These are phyloP conservation scores for Stagonosporopsis chrysanthemi DNA, from an alignment of 2,329 filamentous ascomycete species.

Conservation along the genomic window DNA sequence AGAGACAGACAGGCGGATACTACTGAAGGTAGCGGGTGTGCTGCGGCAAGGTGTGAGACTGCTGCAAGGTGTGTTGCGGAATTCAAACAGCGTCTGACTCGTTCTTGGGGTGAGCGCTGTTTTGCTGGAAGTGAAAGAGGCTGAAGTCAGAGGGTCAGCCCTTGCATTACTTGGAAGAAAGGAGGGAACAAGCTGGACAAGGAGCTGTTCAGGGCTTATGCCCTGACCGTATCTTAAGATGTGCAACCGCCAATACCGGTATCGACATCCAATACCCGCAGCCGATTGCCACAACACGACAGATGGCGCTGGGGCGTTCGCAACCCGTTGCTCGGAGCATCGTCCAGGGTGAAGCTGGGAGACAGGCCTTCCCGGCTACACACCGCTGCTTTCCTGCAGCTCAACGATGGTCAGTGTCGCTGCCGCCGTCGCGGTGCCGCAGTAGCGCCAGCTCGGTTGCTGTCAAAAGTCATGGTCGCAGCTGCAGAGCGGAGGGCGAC, in stretches of 20 bases:
- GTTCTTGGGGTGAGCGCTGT: conserved; percentile 36
- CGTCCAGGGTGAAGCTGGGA: conserved; percentile 39
- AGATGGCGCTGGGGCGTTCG: conserved; percentile 30
- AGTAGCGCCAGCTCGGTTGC: conserved; percentile 30
- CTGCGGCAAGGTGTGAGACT: conserved; percentile 24
- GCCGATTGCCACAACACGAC: conserved; percentile 39
- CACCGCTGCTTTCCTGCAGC: conserved; percentile 39
- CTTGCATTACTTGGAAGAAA: conserved; percentile 48
- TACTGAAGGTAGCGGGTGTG: conserved; percentile 37
- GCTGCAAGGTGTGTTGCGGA: conserved; percentile 44
- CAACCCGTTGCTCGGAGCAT: conserved; percentile 20
- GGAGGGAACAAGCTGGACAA: conserved; percentile 36
- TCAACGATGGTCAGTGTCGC: conserved; percentile 20
- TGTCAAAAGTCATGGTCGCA: conserved; percentile 31
- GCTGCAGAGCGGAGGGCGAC: conserved; percentile 25
- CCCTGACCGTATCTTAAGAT: conserved; percentile 36
- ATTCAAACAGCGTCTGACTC: conserved; percentile 43
- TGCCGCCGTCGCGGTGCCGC: conserved; percentile 28
- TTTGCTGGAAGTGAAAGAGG: conserved; percentile 26
- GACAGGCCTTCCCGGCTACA: conserved; percentile 37
- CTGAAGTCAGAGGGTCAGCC: conserved; percentile 38
- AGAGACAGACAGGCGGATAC: conserved; percentile 42
- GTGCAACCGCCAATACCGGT: conserved; percentile 36
- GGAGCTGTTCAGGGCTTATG: conserved; percentile 28
- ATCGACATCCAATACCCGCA: conserved; percentile 32